phyloP scores from a whole-genome alignment of 2,329 filamentous ascomycete species.

The Botrytis sinoallii region DNA sequence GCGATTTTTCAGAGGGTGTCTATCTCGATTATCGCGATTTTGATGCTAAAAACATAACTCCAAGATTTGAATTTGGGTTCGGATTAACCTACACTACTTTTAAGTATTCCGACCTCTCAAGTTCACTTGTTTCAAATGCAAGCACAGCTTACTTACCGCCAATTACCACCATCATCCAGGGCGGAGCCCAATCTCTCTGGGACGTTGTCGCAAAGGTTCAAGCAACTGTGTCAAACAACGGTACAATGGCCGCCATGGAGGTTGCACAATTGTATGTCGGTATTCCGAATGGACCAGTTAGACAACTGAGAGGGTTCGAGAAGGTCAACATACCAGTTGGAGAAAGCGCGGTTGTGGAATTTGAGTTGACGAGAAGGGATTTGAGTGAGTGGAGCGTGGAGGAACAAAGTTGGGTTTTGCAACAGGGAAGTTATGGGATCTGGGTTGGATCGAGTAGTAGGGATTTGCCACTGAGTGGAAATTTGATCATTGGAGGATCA shows the following conservation, averaged over 20 bases:
- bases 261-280: slow-evolving; percentile 36
- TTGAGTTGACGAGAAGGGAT: slow-evolving; percentile 58
- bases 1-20: neutral
- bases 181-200: slow-evolving; percentile 54
- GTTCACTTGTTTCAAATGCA: neutral
- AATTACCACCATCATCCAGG: slow-evolving; percentile 34
- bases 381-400: slow-evolving; percentile 61
- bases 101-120: neutral
- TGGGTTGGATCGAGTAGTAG: slow-evolving; percentile 18
- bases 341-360: slow-evolving; percentile 44
- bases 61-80: neutral
- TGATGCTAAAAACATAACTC: neutral
- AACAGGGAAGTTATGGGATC: slow-evolving; percentile 3
- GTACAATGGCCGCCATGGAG: slow-evolving; percentile 37
- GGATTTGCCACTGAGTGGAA: slow-evolving; percentile 4
- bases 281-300: slow-evolving; percentile 46
- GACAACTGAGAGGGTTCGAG: slow-evolving; percentile 61
- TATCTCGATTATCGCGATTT: neutral
- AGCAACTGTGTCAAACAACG: slow-evolving; percentile 52
- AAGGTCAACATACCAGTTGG: slow-evolving; percentile 51
- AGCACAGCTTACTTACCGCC: neutral
- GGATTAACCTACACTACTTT: neutral
- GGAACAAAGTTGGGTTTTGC: slow-evolving; percentile 52
- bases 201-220: slow-evolving; percentile 49
- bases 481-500: slow-evolving; percentile 3